These are phyloP conservation scores for Cucumis hystrix DNA, from an alignment of 306 rosid species.

Conservation along the genomic window DNA sequence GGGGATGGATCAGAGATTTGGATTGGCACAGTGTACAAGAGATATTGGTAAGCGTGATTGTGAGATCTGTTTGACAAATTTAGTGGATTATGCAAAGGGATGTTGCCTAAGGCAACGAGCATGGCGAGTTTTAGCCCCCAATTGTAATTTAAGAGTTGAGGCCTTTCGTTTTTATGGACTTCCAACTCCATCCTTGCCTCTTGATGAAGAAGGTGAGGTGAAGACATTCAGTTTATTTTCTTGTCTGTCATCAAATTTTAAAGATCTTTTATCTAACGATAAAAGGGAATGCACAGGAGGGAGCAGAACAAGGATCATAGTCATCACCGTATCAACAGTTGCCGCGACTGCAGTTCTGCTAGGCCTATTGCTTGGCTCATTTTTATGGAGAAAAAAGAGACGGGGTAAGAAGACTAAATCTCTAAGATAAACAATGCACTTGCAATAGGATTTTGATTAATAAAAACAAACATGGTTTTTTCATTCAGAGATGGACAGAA, in stretches of 20 bases:
- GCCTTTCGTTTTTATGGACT: slow-evolving; percentile 4
- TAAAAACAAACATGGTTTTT: not conserved
- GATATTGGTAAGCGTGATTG: slow-evolving; percentile 11
- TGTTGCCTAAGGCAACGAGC: slow-evolving; percentile 4
- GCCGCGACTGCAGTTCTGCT: slow-evolving; percentile 7
- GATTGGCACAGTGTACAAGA: slow-evolving; percentile 32
- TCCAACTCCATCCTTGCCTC: not conserved
- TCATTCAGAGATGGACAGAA: not conserved
- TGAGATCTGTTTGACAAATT: slow-evolving; percentile 11
- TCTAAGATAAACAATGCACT: not conserved
- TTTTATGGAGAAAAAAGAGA: not conserved
- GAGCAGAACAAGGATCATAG: not conserved
- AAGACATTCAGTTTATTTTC: not conserved
- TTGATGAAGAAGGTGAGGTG: slow-evolving; percentile 5
- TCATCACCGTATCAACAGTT: not conserved
- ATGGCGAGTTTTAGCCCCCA: slow-evolving; percentile 24
- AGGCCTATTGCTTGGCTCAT: not conserved
- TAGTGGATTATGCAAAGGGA: not conserved
- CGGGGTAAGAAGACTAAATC: not conserved
- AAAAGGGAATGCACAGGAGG: not conserved
- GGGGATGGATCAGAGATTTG: slow-evolving; percentile 8
- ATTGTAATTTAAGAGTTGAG: slow-evolving; percentile 29
- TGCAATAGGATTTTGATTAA: not conserved
- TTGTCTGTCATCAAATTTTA: not conserved
- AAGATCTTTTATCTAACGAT: not conserved